These are phyloP conservation scores for Pinus taeda DNA, from an alignment of 75 land plant genomes.

Conservation along the genomic window DNA sequence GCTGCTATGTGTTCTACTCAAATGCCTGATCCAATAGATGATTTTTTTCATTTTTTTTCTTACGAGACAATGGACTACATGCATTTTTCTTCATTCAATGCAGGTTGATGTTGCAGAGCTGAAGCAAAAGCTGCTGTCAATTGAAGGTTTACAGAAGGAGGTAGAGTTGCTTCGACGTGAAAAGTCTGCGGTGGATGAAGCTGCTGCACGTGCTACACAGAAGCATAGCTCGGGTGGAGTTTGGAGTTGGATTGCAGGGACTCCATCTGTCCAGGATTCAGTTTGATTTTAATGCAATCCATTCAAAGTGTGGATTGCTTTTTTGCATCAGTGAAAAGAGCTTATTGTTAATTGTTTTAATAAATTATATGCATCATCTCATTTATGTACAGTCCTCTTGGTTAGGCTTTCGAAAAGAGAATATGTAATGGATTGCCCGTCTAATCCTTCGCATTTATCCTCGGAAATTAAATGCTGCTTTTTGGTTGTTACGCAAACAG, in stretches of 20 bases:
- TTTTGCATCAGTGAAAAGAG: background rate
- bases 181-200: constrained; percentile 38
- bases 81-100: background rate
- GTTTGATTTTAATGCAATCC: background rate
- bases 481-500: background rate
- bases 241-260: constrained; percentile 75
- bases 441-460: background rate
- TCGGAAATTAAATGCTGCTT: background rate
- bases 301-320: background rate
- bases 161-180: constrained; percentile 50
- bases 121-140: constrained; percentile 43
- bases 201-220: constrained; percentile 25
- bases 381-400: background rate
- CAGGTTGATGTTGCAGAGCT: constrained; percentile 65
- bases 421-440: background rate
- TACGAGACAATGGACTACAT: background rate
- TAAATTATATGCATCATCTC: background rate
- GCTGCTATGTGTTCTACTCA: background rate
- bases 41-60: background rate
- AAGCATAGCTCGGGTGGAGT: constrained; percentile 52
- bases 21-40: background rate
- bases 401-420: background rate
- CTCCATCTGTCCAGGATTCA: constrained; percentile 16
- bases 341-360: background rate
- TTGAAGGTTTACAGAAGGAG: constrained; percentile 56